These are phyloP conservation scores for Alternaria novae-zelandiae DNA, from an alignment of 2,329 filamentous ascomycete species.

Conservation along the genomic window DNA sequence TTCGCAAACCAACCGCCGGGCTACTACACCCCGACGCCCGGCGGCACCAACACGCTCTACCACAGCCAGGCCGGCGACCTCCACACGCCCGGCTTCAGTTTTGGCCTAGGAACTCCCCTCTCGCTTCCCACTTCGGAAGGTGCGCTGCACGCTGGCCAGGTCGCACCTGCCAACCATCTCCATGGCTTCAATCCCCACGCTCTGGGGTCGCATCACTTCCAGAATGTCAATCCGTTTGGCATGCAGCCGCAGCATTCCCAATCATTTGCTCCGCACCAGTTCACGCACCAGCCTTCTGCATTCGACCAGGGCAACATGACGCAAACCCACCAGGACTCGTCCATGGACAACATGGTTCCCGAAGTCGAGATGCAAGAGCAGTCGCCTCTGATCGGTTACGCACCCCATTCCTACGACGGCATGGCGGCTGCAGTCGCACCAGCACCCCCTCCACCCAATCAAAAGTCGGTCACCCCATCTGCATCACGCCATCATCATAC, in stretches of 20 bases:
- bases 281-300: constrained; percentile 78
- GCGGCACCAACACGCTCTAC: constrained; percentile 79
- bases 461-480: constrained; percentile 52
- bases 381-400: constrained; percentile 66
- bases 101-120: constrained; percentile 80
- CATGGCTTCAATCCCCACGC: constrained; percentile 66
- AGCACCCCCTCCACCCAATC: constrained; percentile 43
- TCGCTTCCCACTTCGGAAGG: constrained; percentile 78
- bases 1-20: constrained; percentile 81
- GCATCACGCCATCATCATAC: constrained; percentile 6
- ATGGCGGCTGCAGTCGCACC: constrained; percentile 46
- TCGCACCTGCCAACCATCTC: constrained; percentile 59
- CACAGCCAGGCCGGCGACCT: constrained; percentile 85
- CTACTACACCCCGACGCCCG: constrained; percentile 88
- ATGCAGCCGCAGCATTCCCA: constrained; percentile 54
- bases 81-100: constrained; percentile 77
- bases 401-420: constrained; percentile 58
- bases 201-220: constrained; percentile 55
- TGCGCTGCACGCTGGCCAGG: constrained; percentile 64
- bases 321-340: constrained; percentile 68
- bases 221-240: constrained; percentile 74
- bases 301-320: constrained; percentile 75
- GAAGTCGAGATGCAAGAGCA: constrained; percentile 68
- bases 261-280: constrained; percentile 77
- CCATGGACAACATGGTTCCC: constrained; percentile 62